Conservation (phyloP, 306 rosid species). For the Clitoria ternatea region DNA sequence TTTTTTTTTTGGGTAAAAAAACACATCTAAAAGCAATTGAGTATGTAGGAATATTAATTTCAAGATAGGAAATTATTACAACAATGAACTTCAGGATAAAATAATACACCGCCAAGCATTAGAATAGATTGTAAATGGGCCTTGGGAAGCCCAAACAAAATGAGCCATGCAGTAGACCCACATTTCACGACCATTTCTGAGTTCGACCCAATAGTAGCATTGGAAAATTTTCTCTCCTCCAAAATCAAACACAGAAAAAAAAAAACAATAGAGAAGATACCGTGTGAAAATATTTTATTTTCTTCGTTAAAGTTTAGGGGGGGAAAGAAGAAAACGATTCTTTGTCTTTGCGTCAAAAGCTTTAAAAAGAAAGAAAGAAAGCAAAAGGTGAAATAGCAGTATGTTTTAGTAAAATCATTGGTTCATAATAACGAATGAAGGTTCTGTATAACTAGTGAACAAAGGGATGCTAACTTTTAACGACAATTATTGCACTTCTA, state of each 20-base stretch:
- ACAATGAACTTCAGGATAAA: too few relatives aligned
- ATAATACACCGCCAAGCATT: too few relatives aligned
- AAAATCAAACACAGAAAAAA: background rate
- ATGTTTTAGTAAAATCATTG: conserved; percentile 7
- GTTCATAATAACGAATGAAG: conserved; percentile 9
- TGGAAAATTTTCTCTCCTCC: background rate
- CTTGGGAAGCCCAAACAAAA: background rate
- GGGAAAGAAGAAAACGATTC: background rate
- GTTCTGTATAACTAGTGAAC: background rate
- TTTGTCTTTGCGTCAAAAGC: conserved; percentile 22
- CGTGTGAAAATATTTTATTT: background rate
- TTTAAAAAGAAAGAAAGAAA: conserved; percentile 17
- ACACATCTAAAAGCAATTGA: too few relatives aligned
- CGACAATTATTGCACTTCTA: conserved; percentile 18
- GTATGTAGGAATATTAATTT: too few relatives aligned
- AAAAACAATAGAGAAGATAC: background rate
- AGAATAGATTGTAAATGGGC: background rate
- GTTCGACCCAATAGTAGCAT: too few relatives aligned
- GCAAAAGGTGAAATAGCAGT: background rate
- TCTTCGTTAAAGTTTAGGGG: background rate
- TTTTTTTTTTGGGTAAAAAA: too few relatives aligned
- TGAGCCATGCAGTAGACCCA: background rate
- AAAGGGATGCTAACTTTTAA: conserved; percentile 15
- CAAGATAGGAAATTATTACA: too few relatives aligned
- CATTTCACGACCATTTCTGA: background rate